A percentile compares a stretch with the other conserved stretches of the same genome.
These are phyloP conservation scores for Rheum nobile DNA, from an alignment of 148 eudicot genomes.

Conservation along the genomic window DNA sequence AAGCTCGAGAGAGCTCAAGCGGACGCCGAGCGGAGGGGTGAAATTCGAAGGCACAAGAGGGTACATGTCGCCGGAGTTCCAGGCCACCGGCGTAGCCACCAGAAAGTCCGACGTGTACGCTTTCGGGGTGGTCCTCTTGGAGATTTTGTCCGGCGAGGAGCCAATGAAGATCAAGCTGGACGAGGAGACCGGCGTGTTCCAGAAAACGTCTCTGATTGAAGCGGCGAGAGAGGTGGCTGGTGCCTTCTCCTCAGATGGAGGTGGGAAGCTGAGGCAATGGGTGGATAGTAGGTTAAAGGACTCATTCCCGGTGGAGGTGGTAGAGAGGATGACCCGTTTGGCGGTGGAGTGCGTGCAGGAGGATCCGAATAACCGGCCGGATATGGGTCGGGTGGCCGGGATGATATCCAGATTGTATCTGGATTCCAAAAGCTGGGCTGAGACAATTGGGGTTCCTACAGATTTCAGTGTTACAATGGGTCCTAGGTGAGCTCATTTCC, in stretches of 20 bases:
- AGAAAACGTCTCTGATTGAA: conserved; percentile 46
- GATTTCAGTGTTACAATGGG: conserved; percentile 54
- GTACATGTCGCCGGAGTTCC: conserved; percentile 92
- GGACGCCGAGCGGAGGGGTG: conserved; percentile 17
- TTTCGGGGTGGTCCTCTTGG: conserved; percentile 78
- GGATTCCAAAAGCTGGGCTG: conserved; percentile 70
- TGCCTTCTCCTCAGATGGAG: conserved; percentile 19
- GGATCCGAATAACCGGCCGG: conserved; percentile 69
- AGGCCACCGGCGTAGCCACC: conserved; percentile 41
- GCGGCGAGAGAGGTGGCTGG: conserved; percentile 64
- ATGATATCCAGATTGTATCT: conserved; percentile 63
- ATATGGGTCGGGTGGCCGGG: conserved; percentile 76
- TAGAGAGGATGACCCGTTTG: conserved; percentile 36
- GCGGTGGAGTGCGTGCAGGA: conserved; percentile 66
- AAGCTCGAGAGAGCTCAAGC: background rate
- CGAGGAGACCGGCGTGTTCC: conserved; percentile 25
- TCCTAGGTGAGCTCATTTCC: conserved; percentile 31
- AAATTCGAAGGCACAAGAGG: conserved; percentile 79
- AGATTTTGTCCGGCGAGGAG: conserved; percentile 67
- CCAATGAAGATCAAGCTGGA: conserved; percentile 40
- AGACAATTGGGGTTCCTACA: conserved; percentile 39
- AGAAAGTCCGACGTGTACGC: conserved; percentile 75
- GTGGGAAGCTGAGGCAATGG: conserved; percentile 62
- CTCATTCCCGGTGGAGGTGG: conserved; percentile 84
- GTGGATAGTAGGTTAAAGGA: conserved; percentile 66